phyloP scores from a whole-genome alignment of 1,284 basidiomycete genomes.

The Trametes sp. region DNA sequence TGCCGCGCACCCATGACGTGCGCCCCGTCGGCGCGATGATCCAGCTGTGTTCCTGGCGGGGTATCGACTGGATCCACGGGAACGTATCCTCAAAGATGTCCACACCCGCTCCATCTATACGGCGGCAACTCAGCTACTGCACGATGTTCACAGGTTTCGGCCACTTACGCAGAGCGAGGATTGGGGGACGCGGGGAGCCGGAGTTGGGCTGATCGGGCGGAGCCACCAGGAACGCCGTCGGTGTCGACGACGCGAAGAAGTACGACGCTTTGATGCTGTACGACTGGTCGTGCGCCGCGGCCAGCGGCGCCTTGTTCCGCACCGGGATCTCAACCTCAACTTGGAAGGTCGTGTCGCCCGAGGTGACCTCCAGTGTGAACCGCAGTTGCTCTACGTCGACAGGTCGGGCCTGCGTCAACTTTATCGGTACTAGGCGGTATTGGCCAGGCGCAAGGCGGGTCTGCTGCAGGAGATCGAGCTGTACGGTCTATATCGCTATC shows the following conservation, averaged over 20 bases:
- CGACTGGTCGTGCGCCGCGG: slow-evolving; percentile 36
- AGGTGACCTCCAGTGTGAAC: slow-evolving; percentile 46
- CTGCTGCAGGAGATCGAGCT: slow-evolving; percentile 46
- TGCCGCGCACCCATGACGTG: slow-evolving; percentile 78
- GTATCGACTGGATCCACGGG: slow-evolving; percentile 68
- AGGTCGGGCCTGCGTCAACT: slow-evolving; percentile 48
- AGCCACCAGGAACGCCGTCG: slow-evolving; percentile 63
- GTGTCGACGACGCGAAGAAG: slow-evolving; percentile 60
- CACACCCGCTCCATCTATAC: slow-evolving; percentile 80
- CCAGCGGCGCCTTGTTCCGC: slow-evolving; percentile 52
- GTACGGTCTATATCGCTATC: slow-evolving; percentile 5
- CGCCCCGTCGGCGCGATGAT: slow-evolving; percentile 75
- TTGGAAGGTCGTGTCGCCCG: slow-evolving; percentile 17
- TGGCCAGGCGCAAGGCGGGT: slow-evolving; percentile 66
- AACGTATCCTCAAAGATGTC: slow-evolving; percentile 63
- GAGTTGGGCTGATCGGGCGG: slow-evolving; percentile 52
- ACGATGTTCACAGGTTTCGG: neutral
- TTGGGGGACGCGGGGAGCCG: slow-evolving; percentile 49
- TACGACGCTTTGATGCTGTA: slow-evolving; percentile 61
- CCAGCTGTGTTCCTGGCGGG: slow-evolving; percentile 68
- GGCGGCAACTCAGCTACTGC: neutral
- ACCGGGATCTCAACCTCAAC: slow-evolving; percentile 50
- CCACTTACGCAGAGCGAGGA: slow-evolving; percentile 75
- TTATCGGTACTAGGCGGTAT: slow-evolving; percentile 62
- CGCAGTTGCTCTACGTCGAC: slow-evolving; percentile 41